phyloP scores from a whole-genome alignment of 345 rosid species.

The Eucalyptus virginea region DNA sequence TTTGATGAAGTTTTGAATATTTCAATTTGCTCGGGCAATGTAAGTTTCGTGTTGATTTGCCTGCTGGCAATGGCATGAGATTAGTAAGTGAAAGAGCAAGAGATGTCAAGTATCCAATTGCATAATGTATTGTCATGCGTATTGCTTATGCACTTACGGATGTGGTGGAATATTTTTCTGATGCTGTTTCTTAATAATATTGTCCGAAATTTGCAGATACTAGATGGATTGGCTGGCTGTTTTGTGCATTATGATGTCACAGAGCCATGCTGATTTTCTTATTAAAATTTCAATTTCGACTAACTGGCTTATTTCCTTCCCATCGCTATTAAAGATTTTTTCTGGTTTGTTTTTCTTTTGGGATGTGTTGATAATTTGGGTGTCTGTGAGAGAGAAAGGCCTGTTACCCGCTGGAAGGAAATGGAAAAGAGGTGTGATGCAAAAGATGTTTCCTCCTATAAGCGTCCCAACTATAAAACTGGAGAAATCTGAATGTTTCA shows the following conservation, averaged over 20 bases:
- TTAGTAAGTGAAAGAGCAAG: background rate
- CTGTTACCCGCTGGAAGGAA: background rate
- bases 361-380: background rate
- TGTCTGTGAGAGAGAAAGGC: background rate
- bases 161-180: background rate
- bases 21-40: background rate
- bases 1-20: background rate
- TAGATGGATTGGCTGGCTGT: background rate
- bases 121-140: background rate
- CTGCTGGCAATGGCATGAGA: background rate
- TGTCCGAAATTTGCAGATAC: background rate
- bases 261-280: background rate
- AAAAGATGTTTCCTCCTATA: background rate
- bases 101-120: background rate
- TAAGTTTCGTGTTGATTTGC: background rate
- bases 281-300: background rate
- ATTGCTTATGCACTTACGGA: background rate
- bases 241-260: background rate
- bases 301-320: background rate
- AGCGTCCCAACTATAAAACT: fast-evolving
- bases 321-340: background rate
- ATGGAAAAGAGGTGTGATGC: background rate
- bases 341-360: background rate
- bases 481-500: background rate
- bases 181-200: background rate